These are phyloP conservation scores for Camellia japonica DNA, from an alignment of 148 eudicot species.

Conservation along the genomic window DNA sequence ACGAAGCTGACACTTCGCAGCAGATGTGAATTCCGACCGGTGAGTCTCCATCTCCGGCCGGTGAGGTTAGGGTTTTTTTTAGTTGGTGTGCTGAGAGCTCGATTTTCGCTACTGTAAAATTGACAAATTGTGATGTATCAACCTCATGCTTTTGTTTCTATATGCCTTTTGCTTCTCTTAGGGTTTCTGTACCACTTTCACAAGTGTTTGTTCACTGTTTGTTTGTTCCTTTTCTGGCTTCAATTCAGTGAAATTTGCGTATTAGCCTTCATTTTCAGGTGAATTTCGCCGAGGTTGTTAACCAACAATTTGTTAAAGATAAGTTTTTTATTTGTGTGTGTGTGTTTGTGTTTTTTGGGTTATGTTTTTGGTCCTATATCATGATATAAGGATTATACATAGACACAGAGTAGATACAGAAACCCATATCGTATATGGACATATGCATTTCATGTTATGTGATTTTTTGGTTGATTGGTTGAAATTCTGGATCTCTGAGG, in stretches of 20 bases:
- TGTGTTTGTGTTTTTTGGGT: no score
- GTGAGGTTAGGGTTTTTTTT: constrained; percentile 14
- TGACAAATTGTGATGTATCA: background rate
- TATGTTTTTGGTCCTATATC: background rate
- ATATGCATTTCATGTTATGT: background rate
- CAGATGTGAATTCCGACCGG: constrained; percentile 7
- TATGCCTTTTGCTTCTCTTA: background rate
- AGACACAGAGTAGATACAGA: background rate
- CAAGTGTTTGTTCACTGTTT: background rate
- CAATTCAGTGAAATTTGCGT: constrained; percentile 4
- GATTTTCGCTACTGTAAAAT: constrained; percentile 3
- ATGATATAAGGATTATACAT: background rate
- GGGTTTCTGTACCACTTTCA: background rate
- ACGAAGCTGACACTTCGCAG: constrained; percentile 1
- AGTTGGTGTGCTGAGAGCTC: constrained; percentile 1
- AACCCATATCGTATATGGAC: background rate
- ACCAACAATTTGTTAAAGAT: background rate
- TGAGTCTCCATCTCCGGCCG: background rate
- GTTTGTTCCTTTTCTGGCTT: background rate
- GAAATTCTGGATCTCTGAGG: background rate
- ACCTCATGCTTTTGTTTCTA: background rate
- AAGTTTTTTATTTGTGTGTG: background rate
- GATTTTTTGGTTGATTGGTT: background rate
- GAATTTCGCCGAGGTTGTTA: background rate
- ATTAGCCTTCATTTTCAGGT: constrained; percentile 2